Conservation (phyloP, 2,329 filamentous ascomycete genomes). For the Ascochyta koolunga region DNA sequence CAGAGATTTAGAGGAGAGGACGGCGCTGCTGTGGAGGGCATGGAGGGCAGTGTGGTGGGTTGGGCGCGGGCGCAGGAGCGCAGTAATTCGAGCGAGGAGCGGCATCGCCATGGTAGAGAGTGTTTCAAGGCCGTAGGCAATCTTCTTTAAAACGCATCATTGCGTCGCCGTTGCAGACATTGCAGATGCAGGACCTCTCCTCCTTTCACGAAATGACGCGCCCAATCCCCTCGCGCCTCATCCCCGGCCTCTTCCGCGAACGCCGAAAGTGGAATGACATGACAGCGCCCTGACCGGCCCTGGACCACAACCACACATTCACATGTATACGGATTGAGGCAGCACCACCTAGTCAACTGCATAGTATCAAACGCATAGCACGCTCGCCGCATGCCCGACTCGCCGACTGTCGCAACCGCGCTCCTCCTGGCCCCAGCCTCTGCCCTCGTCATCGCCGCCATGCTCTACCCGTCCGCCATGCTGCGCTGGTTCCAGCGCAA, state of each 20-base stretch:
- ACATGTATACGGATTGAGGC: neutral
- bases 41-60: slow-evolving; percentile 18
- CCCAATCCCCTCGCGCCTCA: slow-evolving; percentile 17
- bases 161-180: neutral
- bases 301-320: neutral
- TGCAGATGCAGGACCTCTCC: neutral
- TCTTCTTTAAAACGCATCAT: slow-evolving; percentile 29
- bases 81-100: neutral
- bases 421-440: slow-evolving; percentile 45
- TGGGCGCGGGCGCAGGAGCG: slow-evolving; percentile 19
- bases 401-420: slow-evolving; percentile 41
- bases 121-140: slow-evolving; percentile 12
- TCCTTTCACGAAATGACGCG: slow-evolving; percentile 3
- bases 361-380: neutral
- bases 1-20: slow-evolving; percentile 31
- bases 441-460: slow-evolving; percentile 51
- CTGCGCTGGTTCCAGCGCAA: slow-evolving; percentile 91
- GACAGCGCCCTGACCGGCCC: slow-evolving; percentile 6
- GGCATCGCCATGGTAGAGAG: slow-evolving; percentile 12
- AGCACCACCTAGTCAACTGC: neutral
- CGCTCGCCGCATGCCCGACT: slow-evolving; percentile 37
- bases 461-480: slow-evolving; percentile 60
- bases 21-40: slow-evolving; percentile 9
- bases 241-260: slow-evolving; percentile 14
- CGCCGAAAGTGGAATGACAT: slow-evolving; percentile 17